Evolutionary conservation across 169 alveolate genomes (phyloP), one percentile per base, ranked within the genome.

Genomic region (Plasmodium vinckei): DNA sequence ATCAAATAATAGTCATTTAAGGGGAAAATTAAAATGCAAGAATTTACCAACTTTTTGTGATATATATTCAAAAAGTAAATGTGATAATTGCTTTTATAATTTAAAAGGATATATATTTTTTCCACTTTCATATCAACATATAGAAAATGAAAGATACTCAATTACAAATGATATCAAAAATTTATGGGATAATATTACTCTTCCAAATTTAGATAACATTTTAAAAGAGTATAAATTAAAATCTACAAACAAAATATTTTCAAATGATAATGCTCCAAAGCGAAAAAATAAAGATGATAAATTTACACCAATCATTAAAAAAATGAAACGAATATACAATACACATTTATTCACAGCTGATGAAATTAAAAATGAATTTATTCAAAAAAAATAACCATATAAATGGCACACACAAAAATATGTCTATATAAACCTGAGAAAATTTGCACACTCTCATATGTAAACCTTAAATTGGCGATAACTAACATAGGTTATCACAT

Each of bases 321-420:
- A 92, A 67, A 82, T 92, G 82, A 86, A 92, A n/a, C 54, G 95
- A n/a, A 92, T 92, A 13, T 89, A 92, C 23, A 92, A 92, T 59
- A 92, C 95, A 0, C 95, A 92, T 63, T 87, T 92, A 73, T 92
- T 92, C 72, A 92, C 95, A 9, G 94, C 95, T 5, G 95, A 92
- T 15, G 95, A 92, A 71, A 68, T 92, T 56, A 88, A 92, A 59
- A 92, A 64, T 68, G 93, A 64, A 12, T 69, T 72, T 46, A 86
- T 61, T 10, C 91, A 64, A 23, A 86, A 71, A 57, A 61, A 44
- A 42, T 56, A 42, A 21, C 15, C 25, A 21, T 56, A 19, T 1
- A 12, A 19, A n/a, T 56, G 93, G 7, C 7, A 33, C 42, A 33
- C 42, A 33, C 42, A 33, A 0, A 27, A 3, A 33, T 33, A 5